Conservation (phyloP, 495 filamentous ascomycete species). For the Chaetomium cochliodes region DNA sequence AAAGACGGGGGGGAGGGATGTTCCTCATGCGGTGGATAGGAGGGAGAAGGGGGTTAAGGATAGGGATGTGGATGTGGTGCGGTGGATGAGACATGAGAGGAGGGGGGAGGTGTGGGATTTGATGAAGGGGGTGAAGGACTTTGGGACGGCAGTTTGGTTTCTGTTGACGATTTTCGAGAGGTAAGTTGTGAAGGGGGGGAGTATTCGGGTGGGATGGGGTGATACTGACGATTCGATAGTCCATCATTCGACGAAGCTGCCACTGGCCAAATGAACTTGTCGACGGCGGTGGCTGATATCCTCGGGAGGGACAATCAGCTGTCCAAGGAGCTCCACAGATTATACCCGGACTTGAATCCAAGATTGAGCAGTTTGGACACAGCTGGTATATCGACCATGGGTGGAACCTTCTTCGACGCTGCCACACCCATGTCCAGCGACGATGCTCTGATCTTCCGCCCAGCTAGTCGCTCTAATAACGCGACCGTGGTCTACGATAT, state of each 20-base stretch:
- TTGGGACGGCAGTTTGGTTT: slow-evolving; percentile 1
- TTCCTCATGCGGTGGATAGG: not conserved
- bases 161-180: slow-evolving; percentile 3
- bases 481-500: not conserved
- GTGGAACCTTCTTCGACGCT: not conserved
- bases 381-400: not conserved
- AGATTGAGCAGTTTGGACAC: not conserved
- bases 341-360: slow-evolving; percentile 7
- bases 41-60: not conserved
- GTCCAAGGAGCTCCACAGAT: not conserved
- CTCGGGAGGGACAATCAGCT: not conserved
- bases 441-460: not conserved
- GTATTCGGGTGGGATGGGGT: not conserved
- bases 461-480: not conserved
- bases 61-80: not conserved
- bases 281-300: slow-evolving; percentile 1
- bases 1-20: not conserved
- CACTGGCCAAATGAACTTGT: not conserved
- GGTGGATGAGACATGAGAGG: not conserved
- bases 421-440: not conserved
- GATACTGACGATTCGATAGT: not conserved
- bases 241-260: not conserved
- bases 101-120: slow-evolving; percentile 10
- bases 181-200: not conserved
- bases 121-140: slow-evolving; percentile 8